Evolutionary conservation across 2,329 filamentous ascomycete species (phyloP), one percentile per base, ranked within the genome.

Genomic region (Ophioceras dolichostomum): DNA sequence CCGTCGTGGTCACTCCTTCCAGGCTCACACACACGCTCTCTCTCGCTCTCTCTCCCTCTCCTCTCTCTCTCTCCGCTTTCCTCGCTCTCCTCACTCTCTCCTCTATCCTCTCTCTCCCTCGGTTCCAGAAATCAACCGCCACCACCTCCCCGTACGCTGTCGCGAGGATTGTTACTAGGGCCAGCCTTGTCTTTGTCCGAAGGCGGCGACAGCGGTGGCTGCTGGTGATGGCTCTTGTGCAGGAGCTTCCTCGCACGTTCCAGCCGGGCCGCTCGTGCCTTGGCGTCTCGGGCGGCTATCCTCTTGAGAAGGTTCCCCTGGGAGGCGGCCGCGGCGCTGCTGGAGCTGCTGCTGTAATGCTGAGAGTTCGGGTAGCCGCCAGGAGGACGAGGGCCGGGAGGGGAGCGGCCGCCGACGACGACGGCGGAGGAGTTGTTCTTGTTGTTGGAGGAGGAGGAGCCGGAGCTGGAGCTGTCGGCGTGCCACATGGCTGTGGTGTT

Each of bases 401-500:
- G n/a, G n/a, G n/a, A n/a, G n/a, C n/a, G n/a, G n/a, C n/a, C n/a
- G n/a, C n/a, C n/a, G n/a, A n/a, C n/a, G n/a, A n/a, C n/a, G n/a
- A n/a, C n/a, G n/a, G n/a, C n/a, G n/a, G n/a, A n/a, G n/a, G n/a
- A n/a, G 34, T 18, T 36, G 21, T 8, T 16, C 18, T 6, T 20
- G 32, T 7, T 10, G 24, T 14, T 12, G 22, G 4, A 16, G 31
- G 24, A 13, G 24, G 24, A 13, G 34, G 17, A 13, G 24, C 7
- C 34, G 26, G 24, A n/a, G 6, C 17, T 18, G 24, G 34, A 22
- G 26, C 12, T 21, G 8, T 37, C 27, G 10, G 28, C 22, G 29
- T 16, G 27, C 35, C 41, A 45, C 41, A 45, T 46, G 3, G 20
- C 21, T 8, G 44, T 45, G 21, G 22, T 26, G 22, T 26, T 26